Conservation (phyloP, 768 basidiomycete genomes). For the Leucocoprinus sp. region DNA sequence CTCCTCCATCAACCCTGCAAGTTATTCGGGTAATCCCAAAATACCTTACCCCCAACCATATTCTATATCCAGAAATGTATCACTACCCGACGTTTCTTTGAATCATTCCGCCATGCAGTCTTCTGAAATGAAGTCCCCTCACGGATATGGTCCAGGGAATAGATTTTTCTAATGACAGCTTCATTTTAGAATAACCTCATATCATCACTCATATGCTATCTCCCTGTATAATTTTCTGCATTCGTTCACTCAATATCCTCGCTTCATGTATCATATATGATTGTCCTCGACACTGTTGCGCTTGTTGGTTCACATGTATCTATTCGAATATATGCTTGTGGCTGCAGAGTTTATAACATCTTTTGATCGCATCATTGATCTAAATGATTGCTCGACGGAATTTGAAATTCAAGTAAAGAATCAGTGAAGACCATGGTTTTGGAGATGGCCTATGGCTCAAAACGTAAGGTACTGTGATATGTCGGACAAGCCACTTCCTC, state of each 20-base stretch:
- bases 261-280: conserved; percentile 7
- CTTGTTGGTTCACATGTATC: conserved; percentile 4
- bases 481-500: too few species aligned
- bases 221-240: conserved; percentile 7
- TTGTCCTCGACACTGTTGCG: conserved; percentile 2
- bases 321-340: not conserved
- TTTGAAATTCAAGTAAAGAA: too few species aligned
- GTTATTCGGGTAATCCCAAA: conserved; percentile 16
- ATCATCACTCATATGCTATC: conserved; percentile 8
- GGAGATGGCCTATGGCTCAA: too few species aligned
- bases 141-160: conserved; percentile 21
- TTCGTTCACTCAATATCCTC: conserved; percentile 4
- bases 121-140: conserved; percentile 11
- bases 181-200: not conserved
- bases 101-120: conserved; percentile 10
- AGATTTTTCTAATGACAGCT: not conserved
- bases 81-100: conserved; percentile 9
- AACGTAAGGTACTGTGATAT: too few species aligned
- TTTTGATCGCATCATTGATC: conserved; percentile 4
- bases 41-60: conserved; percentile 15
- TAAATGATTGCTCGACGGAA: not conserved
- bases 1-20: conserved; percentile 21
- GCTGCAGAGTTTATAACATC: conserved; percentile 4
- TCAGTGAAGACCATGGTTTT: too few species aligned
- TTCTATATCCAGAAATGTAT: conserved; percentile 12